A percentile compares a stretch with the other conserved stretches of the same genome.
Evolutionary conservation across 2,329 filamentous ascomycete genomes (phyloP).

Genomic region (Mariannaea sp.): DNA sequence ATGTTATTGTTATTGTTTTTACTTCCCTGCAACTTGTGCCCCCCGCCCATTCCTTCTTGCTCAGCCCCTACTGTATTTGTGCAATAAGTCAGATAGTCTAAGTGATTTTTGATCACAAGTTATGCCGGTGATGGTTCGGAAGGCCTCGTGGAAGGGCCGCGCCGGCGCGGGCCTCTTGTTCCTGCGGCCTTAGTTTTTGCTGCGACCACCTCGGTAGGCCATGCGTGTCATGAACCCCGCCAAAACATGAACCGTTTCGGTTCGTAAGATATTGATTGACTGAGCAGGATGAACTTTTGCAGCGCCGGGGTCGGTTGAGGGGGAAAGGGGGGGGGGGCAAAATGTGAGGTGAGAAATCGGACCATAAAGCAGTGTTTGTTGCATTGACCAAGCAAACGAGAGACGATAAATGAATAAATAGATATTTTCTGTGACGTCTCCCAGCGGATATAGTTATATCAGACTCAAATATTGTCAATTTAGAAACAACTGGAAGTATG

Average conservation of each 20-base stretch:
- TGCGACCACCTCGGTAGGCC: constrained; percentile 6
- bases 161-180: neutral
- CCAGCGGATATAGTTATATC: no score
- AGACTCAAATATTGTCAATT: no score
- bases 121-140: neutral
- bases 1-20: constrained; percentile 11
- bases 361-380: no score
- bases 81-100: neutral
- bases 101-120: no score
- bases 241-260: constrained; percentile 11
- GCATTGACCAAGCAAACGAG: no score
- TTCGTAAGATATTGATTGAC: neutral
- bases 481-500: no score
- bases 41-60: neutral
- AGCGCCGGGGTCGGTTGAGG: neutral
- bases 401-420: no score
- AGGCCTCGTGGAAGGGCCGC: neutral
- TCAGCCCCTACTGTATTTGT: neutral
- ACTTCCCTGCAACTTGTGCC: neutral
- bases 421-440: no score
- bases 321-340: neutral
- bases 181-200: constrained; percentile 11
- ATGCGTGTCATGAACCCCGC: constrained; percentile 15
- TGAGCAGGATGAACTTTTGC: neutral
- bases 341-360: neutral